phyloP scores from a whole-genome alignment of 1,284 basidiomycete genomes.

The Singerocomus inundabilis region DNA sequence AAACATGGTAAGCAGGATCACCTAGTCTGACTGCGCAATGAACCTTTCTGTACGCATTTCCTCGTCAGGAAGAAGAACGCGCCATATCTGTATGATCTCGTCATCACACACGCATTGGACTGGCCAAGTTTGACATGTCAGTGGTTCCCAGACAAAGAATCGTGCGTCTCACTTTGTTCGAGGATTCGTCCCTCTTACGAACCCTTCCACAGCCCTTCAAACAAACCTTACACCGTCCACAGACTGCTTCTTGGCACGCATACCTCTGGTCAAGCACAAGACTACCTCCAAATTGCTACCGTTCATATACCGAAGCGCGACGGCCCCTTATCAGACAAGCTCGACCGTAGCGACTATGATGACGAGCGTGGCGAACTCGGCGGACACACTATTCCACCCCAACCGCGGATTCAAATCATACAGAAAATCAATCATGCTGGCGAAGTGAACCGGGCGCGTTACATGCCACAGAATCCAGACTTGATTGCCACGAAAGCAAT shows the following conservation, averaged over 20 bases:
- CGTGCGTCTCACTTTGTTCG: conserved; percentile 49
- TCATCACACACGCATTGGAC: conserved; percentile 96
- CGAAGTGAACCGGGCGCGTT: conserved; percentile 96
- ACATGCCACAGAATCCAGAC: conserved; percentile 99
- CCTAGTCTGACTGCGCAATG: not conserved
- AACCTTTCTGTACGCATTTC: conserved; percentile 10
- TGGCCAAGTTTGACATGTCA: conserved; percentile 99
- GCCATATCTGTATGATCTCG: conserved; percentile 95
- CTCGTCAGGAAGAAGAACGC: conserved; percentile 90
- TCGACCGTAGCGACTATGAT: conserved; percentile 83
- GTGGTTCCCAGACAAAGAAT: conserved; percentile 98
- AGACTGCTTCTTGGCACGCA: conserved; percentile 96
- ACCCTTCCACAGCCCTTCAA: conserved; percentile 57
- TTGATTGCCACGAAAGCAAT: conserved; percentile 94
- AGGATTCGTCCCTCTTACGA: not conserved
- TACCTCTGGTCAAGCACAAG: conserved; percentile 92
- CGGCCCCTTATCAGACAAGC: conserved; percentile 62
- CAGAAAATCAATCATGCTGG: conserved; percentile 96
- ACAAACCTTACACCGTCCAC: conserved; percentile 91
- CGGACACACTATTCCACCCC: conserved; percentile 74
- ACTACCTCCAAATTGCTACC: conserved; percentile 95
- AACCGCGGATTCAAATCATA: conserved; percentile 83
- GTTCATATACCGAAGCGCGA: conserved; percentile 89
- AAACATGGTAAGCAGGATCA: conserved; percentile 61
- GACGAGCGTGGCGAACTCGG: conserved; percentile 93